Conservation (phyloP, 2,329 filamentous ascomycete genomes). For the Chaetomium sp. region DNA sequence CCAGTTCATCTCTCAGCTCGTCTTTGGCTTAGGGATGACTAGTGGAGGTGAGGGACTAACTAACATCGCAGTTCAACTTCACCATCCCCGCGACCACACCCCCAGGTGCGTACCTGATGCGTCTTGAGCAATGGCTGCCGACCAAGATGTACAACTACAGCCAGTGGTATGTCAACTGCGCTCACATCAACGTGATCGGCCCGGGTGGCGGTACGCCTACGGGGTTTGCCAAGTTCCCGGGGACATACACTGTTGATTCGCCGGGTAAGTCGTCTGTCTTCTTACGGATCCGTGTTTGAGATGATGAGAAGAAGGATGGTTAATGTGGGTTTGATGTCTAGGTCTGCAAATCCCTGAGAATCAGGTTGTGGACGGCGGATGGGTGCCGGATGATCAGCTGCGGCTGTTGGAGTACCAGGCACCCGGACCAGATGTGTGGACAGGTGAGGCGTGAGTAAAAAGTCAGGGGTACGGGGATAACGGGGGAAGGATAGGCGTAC, state of each 20-base stretch:
- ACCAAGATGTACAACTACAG: background rate
- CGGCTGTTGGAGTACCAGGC: slow-evolving; percentile 9
- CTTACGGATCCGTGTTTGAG: too few relatives aligned
- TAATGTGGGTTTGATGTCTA: background rate
- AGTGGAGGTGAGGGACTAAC: background rate
- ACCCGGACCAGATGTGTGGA: slow-evolving; percentile 10
- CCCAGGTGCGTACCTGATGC: slow-evolving; percentile 17
- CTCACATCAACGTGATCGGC: slow-evolving; percentile 17
- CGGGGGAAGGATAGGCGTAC: background rate
- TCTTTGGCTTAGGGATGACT: too few relatives aligned
- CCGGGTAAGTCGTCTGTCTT: slow-evolving; percentile 5
- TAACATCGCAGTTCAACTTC: slow-evolving; percentile 13
- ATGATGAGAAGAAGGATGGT: background rate
- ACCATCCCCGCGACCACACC: slow-evolving; percentile 15
- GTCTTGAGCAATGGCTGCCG: slow-evolving; percentile 15
- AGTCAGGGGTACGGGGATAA: background rate
- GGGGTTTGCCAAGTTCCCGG: slow-evolving; percentile 13
- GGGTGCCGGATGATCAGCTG: slow-evolving; percentile 3
- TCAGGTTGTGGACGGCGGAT: slow-evolving; percentile 3
- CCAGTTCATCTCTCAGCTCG: too few relatives aligned
- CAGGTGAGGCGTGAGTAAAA: background rate
- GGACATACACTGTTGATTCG: slow-evolving; percentile 12
- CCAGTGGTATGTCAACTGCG: slow-evolving; percentile 18
- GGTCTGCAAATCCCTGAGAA: slow-evolving; percentile 1
- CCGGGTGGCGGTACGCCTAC: slow-evolving; percentile 13